Base-by-base conservation (phyloP, 2,329 filamentous ascomycete species). In the Pseudodiploospora longispora region DNA sequence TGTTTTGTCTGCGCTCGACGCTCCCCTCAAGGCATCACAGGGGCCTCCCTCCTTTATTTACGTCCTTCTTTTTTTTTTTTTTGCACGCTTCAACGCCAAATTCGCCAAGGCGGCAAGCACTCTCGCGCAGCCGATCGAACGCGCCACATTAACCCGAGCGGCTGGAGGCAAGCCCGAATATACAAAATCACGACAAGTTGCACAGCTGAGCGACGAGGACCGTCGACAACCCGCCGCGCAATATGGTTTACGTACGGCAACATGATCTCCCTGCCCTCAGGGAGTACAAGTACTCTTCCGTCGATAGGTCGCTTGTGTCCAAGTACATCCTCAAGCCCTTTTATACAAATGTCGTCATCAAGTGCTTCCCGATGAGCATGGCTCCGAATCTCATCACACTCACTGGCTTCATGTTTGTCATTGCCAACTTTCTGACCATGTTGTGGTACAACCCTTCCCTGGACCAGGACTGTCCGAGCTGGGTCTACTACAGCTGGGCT, bases 301-400 rank as follows among this genome's bases (percentile, higher is more conserved):
- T 97, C 58, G 93, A 98, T 68, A 86, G 86, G 65, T 95, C 89
- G 47, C 73, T 96, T 49, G 75, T 88, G 35, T 96, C 90, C 52
- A 87, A 84, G 65, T 97, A 96, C 71, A 79, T 98, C 52, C 73
- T 98, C 58, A 97, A 98, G 75, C 93, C 93, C 6, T 98, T 97
- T 69, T 98, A 97, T 74, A 94, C 82, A 59, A 83, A 95, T 68
- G 76, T 93, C 54, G 91, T 95, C 59, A 95, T 98, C 71, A 82
- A 91, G 51, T 85, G 83, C 68, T 97, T 98, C 63, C 93, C 93
- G 37, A 86, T 95, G 81, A 85, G 75, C 62, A 97, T 98, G 90
- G 93, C 93, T 63, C 82, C 82, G 48, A 86, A 85, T 65, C 66
- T 84, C 71, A 96, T 97, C 62, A 97, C 91, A 19, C 74, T 97